Base-by-base conservation (phyloP, 225 moss, liverwort and hornwort genomes). In the Physcomitrium patens region DNA sequence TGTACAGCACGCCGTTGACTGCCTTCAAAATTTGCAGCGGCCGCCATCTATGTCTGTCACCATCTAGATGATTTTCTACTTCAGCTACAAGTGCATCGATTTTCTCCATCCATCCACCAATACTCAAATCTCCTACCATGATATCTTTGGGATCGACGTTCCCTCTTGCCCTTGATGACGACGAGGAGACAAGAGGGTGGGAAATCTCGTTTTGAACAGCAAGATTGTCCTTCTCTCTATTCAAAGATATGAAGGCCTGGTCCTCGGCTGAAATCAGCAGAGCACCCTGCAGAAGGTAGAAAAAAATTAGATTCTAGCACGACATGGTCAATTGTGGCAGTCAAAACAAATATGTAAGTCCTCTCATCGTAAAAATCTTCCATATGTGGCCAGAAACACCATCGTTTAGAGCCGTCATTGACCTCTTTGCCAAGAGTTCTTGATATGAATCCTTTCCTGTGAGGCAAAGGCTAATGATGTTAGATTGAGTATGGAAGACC, bases 251-350 rank as follows among this genome's bases (percentile, higher is more conserved):
- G 64, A 78, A 72, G 27, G 72, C 72, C 55, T 72, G 54, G 71
- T 78, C 78, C 71, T 78, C 78, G 47, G 78, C 78, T 72, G 78
- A 63, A 71, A 72, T 78, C 64, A 78, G 65, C 78, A 78, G 64
- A 57, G 78, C 72, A 71, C 60, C 78, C 72, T 78, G 78, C 65
- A 70, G 72, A 71, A 78, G 60, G 42, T 68, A 69, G 26, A 46
- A 65, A 66, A 47, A 4, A 10, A 72, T 64, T 78, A 70, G 64
- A 50, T 48, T 26, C 13, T 23, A 46, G 60, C 16, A 71, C 41
- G 62, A 71, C 13, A 20, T 20, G 56, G 12, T 56, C 51, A 75
- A 44, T 41, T 51, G 54, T 68, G 59, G 76, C 46, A 78, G 41
- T 22, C 43, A 64, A 26, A 44, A 54, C 14, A 48, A 51, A 48